Evolutionary conservation across 805 yeast genomes (phyloP), one percentile per base, ranked within the genome.

Genomic region (Scheffersomyces spartinae): DNA sequence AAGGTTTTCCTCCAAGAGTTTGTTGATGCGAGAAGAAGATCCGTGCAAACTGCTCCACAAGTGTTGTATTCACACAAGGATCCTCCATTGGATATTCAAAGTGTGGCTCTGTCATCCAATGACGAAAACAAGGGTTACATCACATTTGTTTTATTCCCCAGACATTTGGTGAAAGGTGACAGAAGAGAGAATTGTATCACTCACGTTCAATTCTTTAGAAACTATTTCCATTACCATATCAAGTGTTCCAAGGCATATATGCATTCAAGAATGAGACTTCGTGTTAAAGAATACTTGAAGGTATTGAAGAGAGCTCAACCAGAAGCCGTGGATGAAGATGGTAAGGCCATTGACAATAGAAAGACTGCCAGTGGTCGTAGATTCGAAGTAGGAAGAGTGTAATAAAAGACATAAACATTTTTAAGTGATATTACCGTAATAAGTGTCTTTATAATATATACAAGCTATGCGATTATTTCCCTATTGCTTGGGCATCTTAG

Each of bases 1-100:
- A 83, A 78, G 51, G 94, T 84, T 18, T 84, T 84, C 45, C 60
- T 84, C 35, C 95, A 84, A 49, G 95, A 86, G 56, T 86, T 86
- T 50, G 94, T 85, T 23, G 96, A 86, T 51, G 95, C 97, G 7
- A 74, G 99, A 55, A 81, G 81, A 48, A 71, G 95, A 52, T 80
- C 94, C 4, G 88, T 91, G 33, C 98, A 91, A 57, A 86, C 91
- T 25, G 96, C 97, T 2, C 99, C 99, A 10, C 99, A 91, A 61
- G 99, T 91, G 27, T 68, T 91, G 42, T 86, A 80, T 45, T 78
- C 94, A 5, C 85, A 78, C 47, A 69, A 65, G 35, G 95, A 83
- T 40, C 83, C 96, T n/a, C 99, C 99, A 6, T 64, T 84, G 43
- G 99, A 91, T 29, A 56, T 61, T 25, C 53, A 48, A 26, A 39